Conservation (phyloP, 192 early-diverging fungal genomes). For the Linnemannia zychae region DNA sequence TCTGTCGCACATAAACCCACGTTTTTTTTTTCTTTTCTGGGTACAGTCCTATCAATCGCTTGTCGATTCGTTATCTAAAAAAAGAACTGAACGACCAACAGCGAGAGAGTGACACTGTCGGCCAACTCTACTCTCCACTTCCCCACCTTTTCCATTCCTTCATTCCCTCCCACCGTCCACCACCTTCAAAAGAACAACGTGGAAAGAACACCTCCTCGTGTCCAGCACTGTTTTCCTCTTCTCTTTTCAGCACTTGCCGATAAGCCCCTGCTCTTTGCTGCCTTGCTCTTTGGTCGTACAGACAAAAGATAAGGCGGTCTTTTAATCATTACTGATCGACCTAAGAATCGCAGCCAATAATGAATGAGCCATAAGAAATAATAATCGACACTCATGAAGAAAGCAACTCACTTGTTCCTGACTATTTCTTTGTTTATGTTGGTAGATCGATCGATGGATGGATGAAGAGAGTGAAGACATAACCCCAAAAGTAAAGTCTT, state of each 20-base stretch:
- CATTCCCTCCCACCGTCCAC: neutral
- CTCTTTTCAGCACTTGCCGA: neutral
- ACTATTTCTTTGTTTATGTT: no score
- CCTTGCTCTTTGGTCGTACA: neutral
- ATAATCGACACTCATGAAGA: neutral
- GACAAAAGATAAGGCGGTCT: slow-evolving; percentile 8
- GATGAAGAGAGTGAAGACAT: no score
- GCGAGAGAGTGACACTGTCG: neutral
- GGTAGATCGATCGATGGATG: no score
- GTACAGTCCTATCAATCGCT: neutral
- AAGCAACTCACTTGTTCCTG: neutral
- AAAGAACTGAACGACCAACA: neutral
- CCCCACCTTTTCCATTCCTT: neutral
- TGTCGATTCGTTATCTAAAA: neutral
- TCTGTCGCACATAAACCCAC: neutral
- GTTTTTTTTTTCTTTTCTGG: no score
- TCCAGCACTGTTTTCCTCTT: neutral
- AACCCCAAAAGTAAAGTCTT: no score
- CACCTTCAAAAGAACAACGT: neutral
- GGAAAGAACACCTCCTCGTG: neutral
- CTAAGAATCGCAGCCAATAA: neutral
- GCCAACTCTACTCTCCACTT: neutral
- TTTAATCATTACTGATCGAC: neutral
- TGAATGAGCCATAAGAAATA: neutral
- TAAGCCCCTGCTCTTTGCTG: no score